Base-by-base conservation (phyloP, 106 monocot species). In the Chionographis japonica region DNA sequence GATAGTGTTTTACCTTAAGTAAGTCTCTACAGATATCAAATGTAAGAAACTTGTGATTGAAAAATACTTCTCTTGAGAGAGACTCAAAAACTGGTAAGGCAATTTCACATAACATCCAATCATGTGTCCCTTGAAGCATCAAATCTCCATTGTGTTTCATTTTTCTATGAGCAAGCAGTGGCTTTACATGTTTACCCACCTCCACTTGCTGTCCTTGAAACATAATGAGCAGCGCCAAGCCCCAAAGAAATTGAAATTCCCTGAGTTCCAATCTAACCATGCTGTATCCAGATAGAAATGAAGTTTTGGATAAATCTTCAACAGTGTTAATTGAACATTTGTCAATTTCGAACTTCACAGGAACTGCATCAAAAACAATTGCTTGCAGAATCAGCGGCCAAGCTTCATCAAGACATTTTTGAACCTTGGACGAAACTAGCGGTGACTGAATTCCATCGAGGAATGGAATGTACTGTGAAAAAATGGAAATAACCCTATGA, bases 221-320 rank as follows among this genome's bases (percentile, higher is more conserved):
- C 55, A 93, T 57, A 78, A 85, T 59, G 66, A 98, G 87, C 58
- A 79, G 61, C 52, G 85, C 82, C 56, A 93, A 46, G 13, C 87
- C 97, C 97, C 92, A 98, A 49, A 98, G 78, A 80, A 93, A 90
- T 54, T 85, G 67, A 77, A 85, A 93, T 53, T 98, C 87, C 40
- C 11, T 68, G 8, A 43, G 12, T 20, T 86, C 81, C 78, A 97
- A 63, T 60, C 46, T 78, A 68, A 92, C 92, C 95, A 97, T 97
- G 71, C 70, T 74, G 42, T 71, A 40, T 14, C 92, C 92, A 67
- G 92, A 92, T 50, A 80, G 27, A 40, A 86, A 77, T 8, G 52
- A 49, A 40, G 57, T 52, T 46, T 70, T 72, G 9, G 67, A 11
- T 62, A 62, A 53, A 66, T 71, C 65, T 67, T 78, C 78, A 75